Evolutionary conservation across 768 basidiomycete species (phyloP), one percentile per base, ranked within the genome.

Genomic region (Termitomyces sp.): DNA sequence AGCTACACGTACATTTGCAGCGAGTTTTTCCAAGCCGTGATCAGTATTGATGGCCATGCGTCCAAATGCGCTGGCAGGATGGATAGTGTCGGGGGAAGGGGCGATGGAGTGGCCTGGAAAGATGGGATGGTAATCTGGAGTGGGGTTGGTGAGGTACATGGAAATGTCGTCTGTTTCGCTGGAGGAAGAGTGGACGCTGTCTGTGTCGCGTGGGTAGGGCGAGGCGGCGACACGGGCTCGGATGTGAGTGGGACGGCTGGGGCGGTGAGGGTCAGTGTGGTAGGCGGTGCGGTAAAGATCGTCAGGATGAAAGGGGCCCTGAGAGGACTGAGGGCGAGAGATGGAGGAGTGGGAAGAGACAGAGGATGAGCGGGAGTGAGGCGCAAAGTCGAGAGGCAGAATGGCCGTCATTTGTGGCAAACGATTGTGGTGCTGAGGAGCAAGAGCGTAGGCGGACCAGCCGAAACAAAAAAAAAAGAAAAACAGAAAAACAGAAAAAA

Each of bases 131-230:
- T 90, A 90, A 54, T 89, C 87, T 53, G 81, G 70, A 22, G 77
- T 64, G 10, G 75, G 64, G 55, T 76, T 74, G 44, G 75, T 73
- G 54, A 90, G 78, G 71, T 82, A 91, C 84, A 90, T 84, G 61
- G 87, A 77, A 59, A 91, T 78, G 67, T 93, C 90, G 62, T 93
- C 91, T n/a, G 90, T 85, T 73, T 93, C 91, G 71, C 85, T 87
- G 52, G 88, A 90, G 42, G 89, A 91, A 11, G 90, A 91, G 64
- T 92, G 88, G 59, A 91, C 87, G 66, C 85, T 87, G 74, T 91
- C 88, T 12, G 86, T 82, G 65, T 92, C 90, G 58, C 90, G 84
- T 52, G 89, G 87, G 70, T 93, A 93, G 44, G 90, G 90, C 52
- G 90, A 91, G 28, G 90, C 85, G 43, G 85, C 85, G 42, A 80